Evolutionary conservation across 176 grass and related monocot genomes (phyloP), one percentile per base, ranked within the genome.

Genomic region (Oryza meridionalis): DNA sequence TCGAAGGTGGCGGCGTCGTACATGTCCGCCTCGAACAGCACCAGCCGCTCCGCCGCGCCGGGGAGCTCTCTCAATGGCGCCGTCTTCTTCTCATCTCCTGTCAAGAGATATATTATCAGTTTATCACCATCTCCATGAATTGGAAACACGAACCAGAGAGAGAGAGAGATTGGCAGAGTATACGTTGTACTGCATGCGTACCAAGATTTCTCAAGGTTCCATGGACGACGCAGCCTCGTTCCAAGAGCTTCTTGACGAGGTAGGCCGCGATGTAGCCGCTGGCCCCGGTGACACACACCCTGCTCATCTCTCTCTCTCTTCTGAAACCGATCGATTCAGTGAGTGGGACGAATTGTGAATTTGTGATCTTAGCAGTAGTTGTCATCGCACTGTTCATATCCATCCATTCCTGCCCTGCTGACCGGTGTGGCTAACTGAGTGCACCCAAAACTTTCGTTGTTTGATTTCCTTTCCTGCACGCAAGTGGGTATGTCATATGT

Each of bases 1-100:
- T 88, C 92, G 71, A 89, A 94, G 24, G 83, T 84, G 75, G 29
- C 55, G 31, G 92, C 84, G 47, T 91, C 47, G 63, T 89, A 94
- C 15, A 91, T 64, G 63, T 94, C 71, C 13, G 86, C 86, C 70
- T 94, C 16, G 47, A 91, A 94, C 43, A 94, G 86, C 63, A 11
- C 24, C 75, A 94, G 89, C 80, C 79, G 38, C 35, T 82, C 81
- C 51, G 85, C 70, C 10, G 92, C 85, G 69, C 85, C 89, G 37
- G 83, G 92, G 21, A 94, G 53, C 63, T 17, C 24, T 19, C 32
- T 88, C 17, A 94, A 61, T 26, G 84, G 66, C 66, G 4, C 89
- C 27, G 69, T 26, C 76, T 94, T 91, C 64, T 64, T 58, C 75
- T 86, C 50, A 45, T 94, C 83, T 24, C 61, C 92, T 91, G 79